Percentiles rank a stretch among this genome's conserved stretches.
These are phyloP conservation scores for Fraxinus sp. DNA, from an alignment of 305 asterid genomes.

Conservation along the genomic window DNA sequence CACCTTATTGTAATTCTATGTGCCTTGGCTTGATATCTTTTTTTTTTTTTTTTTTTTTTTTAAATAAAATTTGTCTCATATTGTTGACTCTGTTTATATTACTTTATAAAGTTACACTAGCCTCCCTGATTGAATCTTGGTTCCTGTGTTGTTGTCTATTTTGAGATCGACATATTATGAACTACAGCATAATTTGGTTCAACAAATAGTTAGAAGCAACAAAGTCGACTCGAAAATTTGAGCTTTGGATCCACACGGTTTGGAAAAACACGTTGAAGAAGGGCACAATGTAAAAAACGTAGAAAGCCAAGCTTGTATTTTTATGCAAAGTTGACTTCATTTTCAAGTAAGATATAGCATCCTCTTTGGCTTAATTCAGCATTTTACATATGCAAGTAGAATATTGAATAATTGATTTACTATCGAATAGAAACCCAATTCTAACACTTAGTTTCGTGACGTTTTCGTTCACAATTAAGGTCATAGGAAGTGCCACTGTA, in stretches of 20 bases:
- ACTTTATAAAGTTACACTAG: neutral
- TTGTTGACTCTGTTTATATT: neutral
- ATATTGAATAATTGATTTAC: neutral
- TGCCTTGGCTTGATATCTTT: neutral
- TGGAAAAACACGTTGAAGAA: neutral
- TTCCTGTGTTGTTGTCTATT: neutral
- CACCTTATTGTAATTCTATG: neutral
- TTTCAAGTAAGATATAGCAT: neutral
- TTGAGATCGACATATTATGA: neutral
- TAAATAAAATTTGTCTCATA: neutral
- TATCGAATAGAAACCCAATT: neutral
- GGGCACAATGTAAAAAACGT: neutral
- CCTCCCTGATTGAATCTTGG: neutral
- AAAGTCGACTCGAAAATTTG: neutral
- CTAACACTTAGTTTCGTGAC: neutral
- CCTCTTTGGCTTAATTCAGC: neutral
- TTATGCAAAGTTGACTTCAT: neutral
- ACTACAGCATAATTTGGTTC: neutral
- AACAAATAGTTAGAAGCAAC: neutral
- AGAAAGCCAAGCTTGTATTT: neutral
- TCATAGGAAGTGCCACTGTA: neutral
- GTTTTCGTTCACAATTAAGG: neutral
- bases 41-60: too few relatives aligned
- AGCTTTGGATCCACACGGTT: neutral
- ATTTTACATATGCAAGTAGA: neutral